Conservation (phyloP, 441 rosid species). For the Hura crepitans region DNA sequence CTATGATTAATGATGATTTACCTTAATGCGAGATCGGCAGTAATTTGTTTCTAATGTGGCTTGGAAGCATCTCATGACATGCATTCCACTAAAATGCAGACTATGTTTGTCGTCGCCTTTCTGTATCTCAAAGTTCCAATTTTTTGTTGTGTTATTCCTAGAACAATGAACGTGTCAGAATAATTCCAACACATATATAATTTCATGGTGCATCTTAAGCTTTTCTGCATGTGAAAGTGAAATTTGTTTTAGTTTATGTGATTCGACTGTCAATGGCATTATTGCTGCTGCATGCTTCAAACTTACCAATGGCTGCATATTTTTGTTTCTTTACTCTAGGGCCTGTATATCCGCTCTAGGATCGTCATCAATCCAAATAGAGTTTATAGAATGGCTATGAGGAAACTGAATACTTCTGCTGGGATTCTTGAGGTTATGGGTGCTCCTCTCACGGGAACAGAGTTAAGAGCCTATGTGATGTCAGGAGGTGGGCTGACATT, state of each 20-base stretch:
- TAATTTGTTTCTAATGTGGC: not conserved
- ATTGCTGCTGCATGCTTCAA: not conserved
- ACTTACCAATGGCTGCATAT: slow-evolving; percentile 5
- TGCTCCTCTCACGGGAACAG: slow-evolving; percentile 82
- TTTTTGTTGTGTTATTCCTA: not conserved
- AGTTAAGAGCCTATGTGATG: slow-evolving; percentile 90
- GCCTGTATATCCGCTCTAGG: slow-evolving; percentile 74
- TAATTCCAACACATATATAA: not conserved
- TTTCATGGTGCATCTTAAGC: not conserved
- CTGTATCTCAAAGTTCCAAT: not conserved
- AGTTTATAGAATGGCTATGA: slow-evolving; percentile 87
- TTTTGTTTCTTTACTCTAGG: slow-evolving; percentile 35
- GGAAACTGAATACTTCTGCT: slow-evolving; percentile 79
- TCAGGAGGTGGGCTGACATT: slow-evolving; percentile 78
- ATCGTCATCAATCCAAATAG: slow-evolving; percentile 82
- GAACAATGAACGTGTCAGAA: not conserved
- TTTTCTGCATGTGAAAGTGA: not conserved
- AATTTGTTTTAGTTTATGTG: slow-evolving; percentile 1
- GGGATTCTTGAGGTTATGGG: slow-evolving; percentile 97
- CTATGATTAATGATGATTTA: not conserved
- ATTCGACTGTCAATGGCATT: slow-evolving; percentile 4
- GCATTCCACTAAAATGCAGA: not conserved
- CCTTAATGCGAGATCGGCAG: not conserved
- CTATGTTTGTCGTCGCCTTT: not conserved
- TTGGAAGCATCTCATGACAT: not conserved